A percentile compares a stretch with the other conserved stretches of the same genome.
Evolutionary conservation across 805 yeast species (phyloP).

Genomic region (Yamadazyma kitorensis): DNA sequence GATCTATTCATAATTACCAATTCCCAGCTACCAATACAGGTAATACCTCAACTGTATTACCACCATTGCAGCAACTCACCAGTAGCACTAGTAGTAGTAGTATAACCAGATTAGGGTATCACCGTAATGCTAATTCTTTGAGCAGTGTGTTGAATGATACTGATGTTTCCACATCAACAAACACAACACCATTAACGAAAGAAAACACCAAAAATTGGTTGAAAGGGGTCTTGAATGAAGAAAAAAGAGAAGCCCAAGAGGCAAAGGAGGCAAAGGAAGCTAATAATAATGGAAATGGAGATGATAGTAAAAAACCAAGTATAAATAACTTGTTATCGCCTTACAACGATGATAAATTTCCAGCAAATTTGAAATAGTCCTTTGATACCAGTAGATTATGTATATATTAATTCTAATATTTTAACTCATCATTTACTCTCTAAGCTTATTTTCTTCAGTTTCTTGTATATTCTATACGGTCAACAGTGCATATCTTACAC

Average conservation of each 20-base stretch:
- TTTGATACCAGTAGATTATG: conserved; percentile 1
- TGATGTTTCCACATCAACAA: conserved; percentile 4
- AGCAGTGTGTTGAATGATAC: conserved; percentile 7
- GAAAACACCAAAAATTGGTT: conserved; percentile 23
- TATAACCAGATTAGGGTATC: conserved; percentile 3
- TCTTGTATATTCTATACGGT: no score
- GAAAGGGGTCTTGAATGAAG: conserved; percentile 27
- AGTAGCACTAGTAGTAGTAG: neutral
- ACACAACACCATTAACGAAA: conserved; percentile 6
- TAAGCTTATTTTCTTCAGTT: no score
- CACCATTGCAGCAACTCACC: conserved; percentile 7
- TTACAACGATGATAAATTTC: conserved; percentile 14
- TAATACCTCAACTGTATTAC: conserved; percentile 7
- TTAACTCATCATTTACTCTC: no score
- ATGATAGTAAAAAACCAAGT: conserved; percentile 24
- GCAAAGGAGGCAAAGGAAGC: conserved; percentile 3
- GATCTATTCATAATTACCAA: conserved; percentile 1
- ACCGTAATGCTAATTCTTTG: conserved; percentile 7
- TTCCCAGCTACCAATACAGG: neutral
- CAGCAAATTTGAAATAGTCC: conserved; percentile 3
- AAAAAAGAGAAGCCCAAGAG: conserved; percentile 3
- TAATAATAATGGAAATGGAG: conserved; percentile 2
- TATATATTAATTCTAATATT: no score
- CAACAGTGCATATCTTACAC: no score
- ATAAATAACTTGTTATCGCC: conserved; percentile 31